Percentiles rank a stretch among this genome's conserved stretches.
These are phyloP conservation scores for Fusarium solani-melongenae DNA, from an alignment of 2,329 filamentous ascomycete species.

Conservation along the genomic window DNA sequence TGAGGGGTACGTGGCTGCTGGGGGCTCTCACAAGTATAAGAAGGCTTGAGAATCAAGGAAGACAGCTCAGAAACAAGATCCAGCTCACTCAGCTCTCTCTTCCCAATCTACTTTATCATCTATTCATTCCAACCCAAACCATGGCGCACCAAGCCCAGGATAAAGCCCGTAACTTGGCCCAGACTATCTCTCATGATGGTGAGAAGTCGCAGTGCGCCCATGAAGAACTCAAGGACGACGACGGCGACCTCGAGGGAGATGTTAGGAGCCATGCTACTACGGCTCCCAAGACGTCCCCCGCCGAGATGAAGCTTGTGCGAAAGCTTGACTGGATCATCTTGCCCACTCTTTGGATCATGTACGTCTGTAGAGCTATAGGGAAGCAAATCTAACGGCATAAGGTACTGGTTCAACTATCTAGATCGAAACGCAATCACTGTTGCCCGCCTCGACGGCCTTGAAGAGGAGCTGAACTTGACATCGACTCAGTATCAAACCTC, in stretches of 20 bases:
- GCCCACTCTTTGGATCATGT: slow-evolving; percentile 51
- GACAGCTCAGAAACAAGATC: neutral
- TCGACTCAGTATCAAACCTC: slow-evolving; percentile 44
- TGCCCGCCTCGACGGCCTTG: slow-evolving; percentile 48
- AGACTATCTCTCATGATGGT: neutral
- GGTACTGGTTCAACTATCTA: neutral
- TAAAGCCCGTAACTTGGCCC: neutral
- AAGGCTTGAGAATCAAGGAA: neutral
- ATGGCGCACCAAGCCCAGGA: neutral
- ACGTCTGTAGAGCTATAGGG: slow-evolving; percentile 54
- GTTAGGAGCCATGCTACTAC: neutral
- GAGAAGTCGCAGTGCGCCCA: neutral
- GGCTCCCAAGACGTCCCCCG: slow-evolving; percentile 15
- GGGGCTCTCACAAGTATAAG: neutral
- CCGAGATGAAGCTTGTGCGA: slow-evolving; percentile 23
- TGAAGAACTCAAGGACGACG: neutral
- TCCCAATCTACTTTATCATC: neutral
- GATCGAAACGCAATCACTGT: slow-evolving; percentile 60
- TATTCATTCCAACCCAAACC: neutral
- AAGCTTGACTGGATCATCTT: slow-evolving; percentile 26
- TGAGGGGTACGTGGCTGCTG: neutral
- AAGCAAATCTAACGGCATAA: neutral
- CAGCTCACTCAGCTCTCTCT: neutral
- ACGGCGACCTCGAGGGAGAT: neutral
- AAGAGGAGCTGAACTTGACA: slow-evolving; percentile 41